Evolutionary conservation across 768 basidiomycete genomes (phyloP).

Genomic region (Clitopilus passeckerianus): DNA sequence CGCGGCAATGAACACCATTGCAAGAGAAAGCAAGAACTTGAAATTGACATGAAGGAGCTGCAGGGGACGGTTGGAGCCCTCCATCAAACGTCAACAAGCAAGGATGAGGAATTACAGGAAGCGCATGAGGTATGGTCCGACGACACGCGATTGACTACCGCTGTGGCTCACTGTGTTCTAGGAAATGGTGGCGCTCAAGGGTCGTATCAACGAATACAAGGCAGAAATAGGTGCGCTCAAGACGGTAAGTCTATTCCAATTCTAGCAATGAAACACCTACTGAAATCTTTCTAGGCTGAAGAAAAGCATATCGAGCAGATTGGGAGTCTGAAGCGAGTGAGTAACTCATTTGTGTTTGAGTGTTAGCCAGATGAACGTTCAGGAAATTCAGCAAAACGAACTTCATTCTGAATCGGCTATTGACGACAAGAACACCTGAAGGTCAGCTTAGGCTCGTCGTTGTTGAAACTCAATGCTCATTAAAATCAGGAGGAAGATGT

Average conservation of each 20-base stretch:
- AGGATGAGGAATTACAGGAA: neutral
- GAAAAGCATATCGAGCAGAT: neutral
- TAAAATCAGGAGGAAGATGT: no score
- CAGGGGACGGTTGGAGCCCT: neutral
- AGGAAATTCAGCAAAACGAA: no score
- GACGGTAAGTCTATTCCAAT: neutral
- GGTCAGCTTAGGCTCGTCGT: no score
- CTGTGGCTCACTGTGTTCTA: neutral
- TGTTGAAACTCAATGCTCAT: no score
- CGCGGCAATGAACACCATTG: neutral
- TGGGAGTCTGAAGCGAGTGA: no score
- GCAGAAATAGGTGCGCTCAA: neutral
- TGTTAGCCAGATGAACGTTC: no score
- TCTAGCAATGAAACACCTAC: neutral
- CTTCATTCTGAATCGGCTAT: no score
- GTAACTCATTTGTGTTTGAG: no score
- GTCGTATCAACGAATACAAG: neutral
- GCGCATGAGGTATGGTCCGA: neutral
- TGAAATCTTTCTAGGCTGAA: neutral
- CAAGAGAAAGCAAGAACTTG: neutral
- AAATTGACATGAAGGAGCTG: neutral
- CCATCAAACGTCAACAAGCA: neutral
- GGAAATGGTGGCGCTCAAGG: neutral
- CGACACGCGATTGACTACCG: neutral
- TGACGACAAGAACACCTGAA: no score